These are phyloP conservation scores for Helotiales sp. DNA, from an alignment of 2,329 filamentous ascomycete genomes.

Conservation along the genomic window DNA sequence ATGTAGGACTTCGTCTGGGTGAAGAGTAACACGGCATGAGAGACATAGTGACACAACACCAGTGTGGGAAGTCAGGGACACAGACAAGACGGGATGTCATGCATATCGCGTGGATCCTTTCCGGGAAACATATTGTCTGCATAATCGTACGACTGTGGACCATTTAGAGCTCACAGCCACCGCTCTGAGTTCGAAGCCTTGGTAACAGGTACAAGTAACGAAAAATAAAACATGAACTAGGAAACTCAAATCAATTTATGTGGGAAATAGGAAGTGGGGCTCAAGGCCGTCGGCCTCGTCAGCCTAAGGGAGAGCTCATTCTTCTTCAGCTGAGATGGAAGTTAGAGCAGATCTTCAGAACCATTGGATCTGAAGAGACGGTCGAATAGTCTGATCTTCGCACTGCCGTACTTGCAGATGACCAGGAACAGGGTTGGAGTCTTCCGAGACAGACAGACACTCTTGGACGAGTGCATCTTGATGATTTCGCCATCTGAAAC, in stretches of 20 bases:
- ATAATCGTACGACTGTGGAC: neutral
- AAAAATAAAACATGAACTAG: neutral
- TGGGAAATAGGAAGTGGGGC: neutral
- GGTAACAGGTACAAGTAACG: neutral
- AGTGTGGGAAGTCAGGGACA: neutral
- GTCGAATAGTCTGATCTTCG: neutral
- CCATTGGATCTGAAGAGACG: neutral
- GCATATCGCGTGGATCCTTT: neutral
- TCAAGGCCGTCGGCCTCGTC: neutral
- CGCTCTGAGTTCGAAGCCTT: neutral
- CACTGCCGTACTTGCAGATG: neutral
- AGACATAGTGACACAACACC: neutral
- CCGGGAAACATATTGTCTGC: neutral
- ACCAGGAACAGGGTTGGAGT: neutral
- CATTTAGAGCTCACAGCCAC: neutral
- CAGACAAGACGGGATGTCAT: neutral
- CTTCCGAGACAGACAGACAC: neutral
- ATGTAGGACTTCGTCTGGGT: neutral
- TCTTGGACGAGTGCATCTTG: conserved; percentile 6
- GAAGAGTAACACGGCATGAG: neutral
- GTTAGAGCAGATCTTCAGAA: neutral
- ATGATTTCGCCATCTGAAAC: conserved; percentile 10
- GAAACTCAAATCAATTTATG: neutral
- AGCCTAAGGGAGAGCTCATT: neutral
- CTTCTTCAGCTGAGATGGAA: neutral